Percentiles rank a stretch among this genome's conserved stretches.
phyloP scores from a whole-genome alignment of 2,329 filamentous ascomycete genomes.

The Dactylellina cionopaga region DNA sequence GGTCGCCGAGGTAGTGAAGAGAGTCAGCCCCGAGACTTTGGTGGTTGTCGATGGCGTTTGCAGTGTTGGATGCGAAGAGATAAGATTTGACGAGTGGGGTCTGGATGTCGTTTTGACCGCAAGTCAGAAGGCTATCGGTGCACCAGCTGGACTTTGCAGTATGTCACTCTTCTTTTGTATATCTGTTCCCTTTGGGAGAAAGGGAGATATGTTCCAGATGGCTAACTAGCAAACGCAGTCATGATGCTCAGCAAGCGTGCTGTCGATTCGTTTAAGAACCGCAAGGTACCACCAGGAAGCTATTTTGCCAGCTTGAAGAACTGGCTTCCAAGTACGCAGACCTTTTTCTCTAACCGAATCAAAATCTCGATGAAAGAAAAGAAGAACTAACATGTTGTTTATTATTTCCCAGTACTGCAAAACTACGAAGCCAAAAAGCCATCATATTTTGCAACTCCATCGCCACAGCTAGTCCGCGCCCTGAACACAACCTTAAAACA shows the following conservation, averaged over 20 bases:
- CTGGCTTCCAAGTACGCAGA: slow-evolving; percentile 85
- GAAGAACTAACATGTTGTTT: slow-evolving; percentile 3
- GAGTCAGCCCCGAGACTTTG: slow-evolving; percentile 88
- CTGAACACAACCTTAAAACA: slow-evolving; percentile 88
- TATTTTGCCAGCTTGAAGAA: slow-evolving; percentile 98
- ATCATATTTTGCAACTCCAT: slow-evolving; percentile 96
- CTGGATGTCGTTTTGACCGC: slow-evolving; percentile 93
- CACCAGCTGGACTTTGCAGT: slow-evolving; percentile 87
- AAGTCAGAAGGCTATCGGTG: slow-evolving; percentile 95
- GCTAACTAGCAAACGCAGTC: slow-evolving; percentile 60
- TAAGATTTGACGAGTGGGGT: slow-evolving; percentile 93
- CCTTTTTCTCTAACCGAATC: background rate
- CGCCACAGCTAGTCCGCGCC: slow-evolving; percentile 91
- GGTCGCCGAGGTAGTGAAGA: slow-evolving; percentile 82
- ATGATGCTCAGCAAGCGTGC: slow-evolving; percentile 91
- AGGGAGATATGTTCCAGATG: too few species aligned
- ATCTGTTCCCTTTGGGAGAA: background rate
- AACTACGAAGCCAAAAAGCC: slow-evolving; percentile 98
- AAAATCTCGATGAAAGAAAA: background rate
- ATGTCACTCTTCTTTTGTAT: background rate
- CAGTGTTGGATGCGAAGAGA: slow-evolving; percentile 95
- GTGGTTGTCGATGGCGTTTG: slow-evolving; percentile 95
- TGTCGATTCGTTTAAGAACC: slow-evolving; percentile 79
- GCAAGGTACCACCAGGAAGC: slow-evolving; percentile 82
- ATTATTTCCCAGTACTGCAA: slow-evolving; percentile 77